Percentiles rank a stretch among this genome's conserved stretches.
Evolutionary conservation across 805 yeast species (phyloP).

Genomic region (Sugiyamaella mastotermitis): DNA sequence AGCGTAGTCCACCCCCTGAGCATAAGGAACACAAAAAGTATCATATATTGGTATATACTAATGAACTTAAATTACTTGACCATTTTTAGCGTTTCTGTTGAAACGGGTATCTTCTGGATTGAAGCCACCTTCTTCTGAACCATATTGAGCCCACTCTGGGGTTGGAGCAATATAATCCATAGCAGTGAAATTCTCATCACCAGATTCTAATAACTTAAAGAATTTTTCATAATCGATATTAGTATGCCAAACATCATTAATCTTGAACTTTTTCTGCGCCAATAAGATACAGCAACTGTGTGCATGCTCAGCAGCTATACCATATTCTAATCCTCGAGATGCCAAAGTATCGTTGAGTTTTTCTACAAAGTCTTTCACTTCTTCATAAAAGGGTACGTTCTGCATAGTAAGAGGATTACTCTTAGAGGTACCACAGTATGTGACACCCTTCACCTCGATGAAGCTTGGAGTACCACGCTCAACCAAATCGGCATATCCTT

Average conservation of each 20-base stretch:
- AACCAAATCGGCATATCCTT: slow-evolving; percentile 83
- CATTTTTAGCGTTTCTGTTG: no score
- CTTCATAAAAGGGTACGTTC: slow-evolving; percentile 90
- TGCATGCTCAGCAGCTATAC: slow-evolving; percentile 90
- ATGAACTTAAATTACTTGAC: no score
- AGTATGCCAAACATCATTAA: slow-evolving; percentile 74
- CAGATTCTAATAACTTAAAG: slow-evolving; percentile 62
- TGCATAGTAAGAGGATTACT: slow-evolving; percentile 92
- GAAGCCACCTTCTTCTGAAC: slow-evolving; percentile 79
- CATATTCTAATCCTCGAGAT: slow-evolving; percentile 65
- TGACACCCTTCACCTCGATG: slow-evolving; percentile 90
- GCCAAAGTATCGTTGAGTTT: slow-evolving; percentile 56
- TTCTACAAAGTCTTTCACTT: slow-evolving; percentile 70
- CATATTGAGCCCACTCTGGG: slow-evolving; percentile 90
- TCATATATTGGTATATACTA: no score
- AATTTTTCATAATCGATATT: slow-evolving; percentile 79
- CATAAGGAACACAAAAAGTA: no score
- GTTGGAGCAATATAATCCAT: slow-evolving; percentile 77
- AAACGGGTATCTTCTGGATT: slow-evolving; percentile 76
- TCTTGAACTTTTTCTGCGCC: slow-evolving; percentile 67
- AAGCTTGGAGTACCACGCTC: slow-evolving; percentile 77
- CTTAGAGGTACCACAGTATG: slow-evolving; percentile 89
- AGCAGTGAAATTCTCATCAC: slow-evolving; percentile 57
- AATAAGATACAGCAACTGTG: slow-evolving; percentile 88
- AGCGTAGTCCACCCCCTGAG: no score